Percentiles rank a stretch among this genome's conserved stretches.
Evolutionary conservation across 139 green algal genomes (phyloP).

Genomic region (Chlorella ohadii): DNA sequence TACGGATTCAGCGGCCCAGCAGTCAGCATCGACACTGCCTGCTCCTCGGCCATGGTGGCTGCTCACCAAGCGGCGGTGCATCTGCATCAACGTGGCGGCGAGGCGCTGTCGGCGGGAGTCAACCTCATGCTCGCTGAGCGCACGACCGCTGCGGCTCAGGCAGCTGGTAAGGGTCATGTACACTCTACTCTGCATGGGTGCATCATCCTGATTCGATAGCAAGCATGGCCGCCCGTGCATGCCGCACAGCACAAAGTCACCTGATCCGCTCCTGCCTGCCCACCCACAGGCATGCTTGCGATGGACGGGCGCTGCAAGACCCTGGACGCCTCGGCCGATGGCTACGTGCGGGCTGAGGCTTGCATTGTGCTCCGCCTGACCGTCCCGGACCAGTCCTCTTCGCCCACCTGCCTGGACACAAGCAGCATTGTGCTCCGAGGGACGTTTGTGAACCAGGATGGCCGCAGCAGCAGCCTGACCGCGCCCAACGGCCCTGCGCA

Average conservation of each 20-base stretch:
- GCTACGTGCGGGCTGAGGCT: slow-evolving; percentile 66
- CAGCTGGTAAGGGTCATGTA: slow-evolving; percentile 15
- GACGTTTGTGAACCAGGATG: slow-evolving; percentile 65
- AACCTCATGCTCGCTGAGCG: slow-evolving; percentile 46
- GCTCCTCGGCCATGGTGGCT: slow-evolving; percentile 86
- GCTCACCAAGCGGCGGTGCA: slow-evolving; percentile 53
- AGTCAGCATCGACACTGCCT: slow-evolving; percentile 76
- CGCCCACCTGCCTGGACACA: too few relatives aligned
- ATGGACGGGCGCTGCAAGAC: slow-evolving; percentile 63
- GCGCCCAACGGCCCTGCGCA: slow-evolving; percentile 71
- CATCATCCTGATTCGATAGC: not conserved
- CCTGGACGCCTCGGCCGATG: slow-evolving; percentile 54
- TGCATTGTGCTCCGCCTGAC: slow-evolving; percentile 1
- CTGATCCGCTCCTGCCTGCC: not conserved
- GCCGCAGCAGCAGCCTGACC: slow-evolving; percentile 63
- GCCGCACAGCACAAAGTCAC: too few relatives aligned
- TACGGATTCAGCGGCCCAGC: slow-evolving; percentile 56
- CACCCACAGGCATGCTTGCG: slow-evolving; percentile 31
- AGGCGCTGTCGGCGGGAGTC: slow-evolving; percentile 44
- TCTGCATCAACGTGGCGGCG: slow-evolving; percentile 11
- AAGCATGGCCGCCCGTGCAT: too few relatives aligned
- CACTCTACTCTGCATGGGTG: not conserved
- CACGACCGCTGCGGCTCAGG: slow-evolving; percentile 47
- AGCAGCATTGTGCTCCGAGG: slow-evolving; percentile 34
- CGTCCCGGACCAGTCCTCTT: too few relatives aligned